A percentile compares a stretch with the other conserved stretches of the same genome.
Evolutionary conservation across 2,329 filamentous ascomycete species (phyloP).

Genomic region (Oidium heveae): DNA sequence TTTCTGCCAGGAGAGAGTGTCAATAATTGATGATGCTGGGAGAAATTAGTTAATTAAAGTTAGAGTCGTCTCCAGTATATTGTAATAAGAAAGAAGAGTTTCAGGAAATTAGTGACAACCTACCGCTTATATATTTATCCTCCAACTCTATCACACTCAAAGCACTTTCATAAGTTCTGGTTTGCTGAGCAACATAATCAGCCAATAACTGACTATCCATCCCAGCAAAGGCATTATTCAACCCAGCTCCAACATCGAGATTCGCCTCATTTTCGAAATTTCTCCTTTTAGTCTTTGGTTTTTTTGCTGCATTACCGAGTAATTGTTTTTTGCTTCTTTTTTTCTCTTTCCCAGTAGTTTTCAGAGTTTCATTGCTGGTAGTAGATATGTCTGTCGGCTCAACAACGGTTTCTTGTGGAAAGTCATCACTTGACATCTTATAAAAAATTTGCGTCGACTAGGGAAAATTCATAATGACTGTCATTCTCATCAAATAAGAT

Average conservation of each 20-base stretch:
- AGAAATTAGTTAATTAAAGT: slow-evolving; percentile 1
- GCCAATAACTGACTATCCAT: slow-evolving; percentile 69
- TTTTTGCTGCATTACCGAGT: slow-evolving; percentile 16
- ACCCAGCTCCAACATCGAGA: slow-evolving; percentile 40
- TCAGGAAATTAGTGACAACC: too few species aligned
- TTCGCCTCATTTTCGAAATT: slow-evolving; percentile 29
- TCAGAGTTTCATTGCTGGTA: background rate
- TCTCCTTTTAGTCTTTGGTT: slow-evolving; percentile 31
- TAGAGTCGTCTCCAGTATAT: background rate
- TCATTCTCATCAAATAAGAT: too few species aligned
- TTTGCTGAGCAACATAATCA: slow-evolving; percentile 62
- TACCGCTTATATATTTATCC: slow-evolving; percentile 57
- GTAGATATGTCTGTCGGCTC: too few species aligned
- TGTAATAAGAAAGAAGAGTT: background rate
- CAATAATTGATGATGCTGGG: slow-evolving; percentile 45
- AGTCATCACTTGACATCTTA: too few species aligned
- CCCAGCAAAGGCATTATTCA: slow-evolving; percentile 57
- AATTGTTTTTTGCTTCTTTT: slow-evolving; percentile 9
- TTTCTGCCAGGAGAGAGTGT: slow-evolving; percentile 52
- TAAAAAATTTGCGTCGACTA: too few species aligned
- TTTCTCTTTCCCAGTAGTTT: slow-evolving; percentile 10
- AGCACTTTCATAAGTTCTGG: slow-evolving; percentile 52
- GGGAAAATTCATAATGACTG: too few species aligned
- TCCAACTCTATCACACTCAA: slow-evolving; percentile 64
- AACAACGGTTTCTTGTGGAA: too few species aligned